Conservation (phyloP, 2,329 filamentous ascomycete species). For the Pyrenophora seminiperda region DNA sequence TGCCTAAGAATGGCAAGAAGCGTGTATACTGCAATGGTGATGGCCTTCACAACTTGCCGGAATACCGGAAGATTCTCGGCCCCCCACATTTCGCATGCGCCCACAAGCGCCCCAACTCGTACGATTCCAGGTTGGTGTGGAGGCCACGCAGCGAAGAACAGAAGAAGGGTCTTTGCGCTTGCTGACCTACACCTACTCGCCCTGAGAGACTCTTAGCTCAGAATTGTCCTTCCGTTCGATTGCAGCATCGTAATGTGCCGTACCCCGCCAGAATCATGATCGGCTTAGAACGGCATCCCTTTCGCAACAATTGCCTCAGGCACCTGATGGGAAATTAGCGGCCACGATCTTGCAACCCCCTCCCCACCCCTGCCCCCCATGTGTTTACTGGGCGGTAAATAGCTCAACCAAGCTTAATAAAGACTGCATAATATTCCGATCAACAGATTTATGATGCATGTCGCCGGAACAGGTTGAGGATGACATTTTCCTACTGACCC, state of each 20-base stretch:
- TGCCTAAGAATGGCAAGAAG: too few species aligned
- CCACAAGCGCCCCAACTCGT: not conserved
- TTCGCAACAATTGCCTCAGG: not conserved
- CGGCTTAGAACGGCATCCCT: conserved; percentile 3
- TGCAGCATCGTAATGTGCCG: conserved; percentile 15
- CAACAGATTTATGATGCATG: conserved; percentile 12
- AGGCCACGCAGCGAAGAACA: not conserved
- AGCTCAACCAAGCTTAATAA: conserved; percentile 1
- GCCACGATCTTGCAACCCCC: conserved; percentile 5
- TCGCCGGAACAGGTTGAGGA: conserved; percentile 7
- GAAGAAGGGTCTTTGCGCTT: not conserved
- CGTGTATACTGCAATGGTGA: too few species aligned
- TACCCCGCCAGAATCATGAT: conserved; percentile 4
- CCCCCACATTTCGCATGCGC: not conserved
- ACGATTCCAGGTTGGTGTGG: too few species aligned
- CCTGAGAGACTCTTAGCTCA: not conserved
- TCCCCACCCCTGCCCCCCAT: too few species aligned
- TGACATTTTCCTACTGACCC: conserved; percentile 12
- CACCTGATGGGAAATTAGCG: not conserved
- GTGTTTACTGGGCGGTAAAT: not conserved
- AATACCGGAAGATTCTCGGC: too few species aligned
- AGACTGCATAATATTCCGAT: conserved; percentile 13
- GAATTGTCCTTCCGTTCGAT: conserved; percentile 7
- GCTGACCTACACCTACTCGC: not conserved
- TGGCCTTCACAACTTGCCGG: too few species aligned